Evolutionary conservation across 257 asterid species (phyloP).

Genomic region (Coffea canephora): DNA sequence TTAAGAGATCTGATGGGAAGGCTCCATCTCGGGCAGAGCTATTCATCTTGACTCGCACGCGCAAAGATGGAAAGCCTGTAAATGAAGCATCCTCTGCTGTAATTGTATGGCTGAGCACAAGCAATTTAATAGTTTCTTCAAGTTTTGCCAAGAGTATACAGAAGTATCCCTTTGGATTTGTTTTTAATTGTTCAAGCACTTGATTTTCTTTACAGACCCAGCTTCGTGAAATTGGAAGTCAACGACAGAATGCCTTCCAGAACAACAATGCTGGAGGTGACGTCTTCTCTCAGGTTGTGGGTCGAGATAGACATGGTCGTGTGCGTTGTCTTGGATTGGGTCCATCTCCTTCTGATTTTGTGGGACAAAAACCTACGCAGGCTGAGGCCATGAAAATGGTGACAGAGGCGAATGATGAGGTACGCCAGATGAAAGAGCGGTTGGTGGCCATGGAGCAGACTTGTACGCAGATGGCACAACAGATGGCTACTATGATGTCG

Average conservation of each 20-base stretch:
- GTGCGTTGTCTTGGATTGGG: constrained; percentile 14
- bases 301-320: constrained; percentile 13
- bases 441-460: constrained; percentile 41
- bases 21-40: constrained; percentile 40
- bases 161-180: not conserved
- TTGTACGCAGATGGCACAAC: constrained; percentile 41
- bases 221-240: constrained; percentile 9
- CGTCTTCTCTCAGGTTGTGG: constrained; percentile 16
- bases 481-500: constrained; percentile 44
- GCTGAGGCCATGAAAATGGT: constrained; percentile 25
- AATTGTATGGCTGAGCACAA: constrained; percentile 27
- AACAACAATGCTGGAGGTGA: not conserved
- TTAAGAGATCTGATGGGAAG: constrained; percentile 31
- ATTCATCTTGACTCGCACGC: constrained; percentile 43
- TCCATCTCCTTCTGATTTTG: constrained; percentile 4
- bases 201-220: constrained; percentile 14
- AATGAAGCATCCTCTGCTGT: constrained; percentile 34
- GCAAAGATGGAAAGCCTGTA: constrained; percentile 40
- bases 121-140: constrained; percentile 8
- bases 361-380: not conserved
- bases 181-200: constrained; percentile 6
- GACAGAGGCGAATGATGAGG: constrained; percentile 32
- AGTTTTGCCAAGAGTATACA: not conserved
- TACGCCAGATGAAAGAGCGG: constrained; percentile 32
- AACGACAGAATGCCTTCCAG: constrained; percentile 1